Base-by-base conservation (phyloP, 129 eudicot species). In the Flaveria ramosissima region DNA sequence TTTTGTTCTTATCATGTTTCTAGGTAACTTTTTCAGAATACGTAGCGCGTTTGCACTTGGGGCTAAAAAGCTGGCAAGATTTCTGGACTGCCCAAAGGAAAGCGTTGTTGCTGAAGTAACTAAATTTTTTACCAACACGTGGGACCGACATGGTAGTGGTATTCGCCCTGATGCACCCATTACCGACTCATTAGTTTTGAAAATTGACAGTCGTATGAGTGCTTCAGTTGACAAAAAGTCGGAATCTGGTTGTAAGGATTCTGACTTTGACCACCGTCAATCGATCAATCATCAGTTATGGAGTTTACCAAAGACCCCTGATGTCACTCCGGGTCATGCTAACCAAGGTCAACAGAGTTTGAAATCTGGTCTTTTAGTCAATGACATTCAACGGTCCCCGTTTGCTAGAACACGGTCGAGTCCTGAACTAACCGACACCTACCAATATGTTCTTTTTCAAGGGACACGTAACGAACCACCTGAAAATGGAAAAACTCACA, bases 401-500 rank as follows among this genome's bases (percentile, higher is more conserved):
- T 86, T 94, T 84, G 92, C 97, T 16, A 88, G 97, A 84, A 91
- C 96, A 36, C 77, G 83, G 30, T 94, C 99, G 0, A 91, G 99
- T 63, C 99, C 99, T 20, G 96, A 94, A 32, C 81, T 94, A 46
- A 91, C 96, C 0, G 96, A 91, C 74, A 75, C 85, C 1, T 89
- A 83, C 46, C 72, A 77, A 66, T 85, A 87, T 42, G 81, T 74
- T 7, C 79, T 88, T 56, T 87, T 72, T 73, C 96, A 84, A 86
- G 75, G 77, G 27, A 84, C 73, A 46, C 83, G 60, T 68, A 80
- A 74, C 67, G 81, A 75, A 82, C 68, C 72, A 51, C 81, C 82
- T 2, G 93, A 89, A 78, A 81, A 65, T 71, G 83, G 82, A 51
- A 78, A 63, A 30, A 15, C 12, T 6, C 45, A 0, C 26, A 27